Percentiles rank a stretch among this genome's conserved stretches.
Conservation (phyloP, 192 early-diverging fungal species). For the Kickxella alabastrina region DNA sequence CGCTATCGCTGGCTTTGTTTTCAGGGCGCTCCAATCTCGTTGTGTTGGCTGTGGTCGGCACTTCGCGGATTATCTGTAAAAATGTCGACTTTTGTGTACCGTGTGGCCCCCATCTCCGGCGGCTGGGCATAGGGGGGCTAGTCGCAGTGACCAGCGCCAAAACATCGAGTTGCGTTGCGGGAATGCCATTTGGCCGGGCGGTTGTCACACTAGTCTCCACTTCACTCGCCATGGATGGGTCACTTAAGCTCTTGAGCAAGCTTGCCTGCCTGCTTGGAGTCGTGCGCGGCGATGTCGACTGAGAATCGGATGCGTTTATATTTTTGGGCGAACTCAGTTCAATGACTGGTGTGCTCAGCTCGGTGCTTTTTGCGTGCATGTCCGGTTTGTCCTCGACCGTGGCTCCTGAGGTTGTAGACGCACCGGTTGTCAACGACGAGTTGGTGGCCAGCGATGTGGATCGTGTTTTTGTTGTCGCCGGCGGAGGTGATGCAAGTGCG, state of each 20-base stretch:
- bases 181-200: slow-evolving; percentile 15
- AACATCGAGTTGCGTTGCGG: slow-evolving; percentile 47
- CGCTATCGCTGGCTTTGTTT: slow-evolving; percentile 20
- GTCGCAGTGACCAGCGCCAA: slow-evolving; percentile 50
- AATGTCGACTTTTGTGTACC: slow-evolving; percentile 28
- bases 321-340: background rate
- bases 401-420: too few species aligned
- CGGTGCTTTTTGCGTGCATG: background rate
- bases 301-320: background rate
- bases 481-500: slow-evolving; percentile 34
- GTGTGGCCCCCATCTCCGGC: slow-evolving; percentile 28
- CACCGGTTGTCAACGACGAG: too few species aligned
- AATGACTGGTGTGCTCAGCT: background rate
- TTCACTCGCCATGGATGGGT: background rate
- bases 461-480: slow-evolving; percentile 7
- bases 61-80: background rate
- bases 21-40: too few species aligned
- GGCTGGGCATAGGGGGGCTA: slow-evolving; percentile 51
- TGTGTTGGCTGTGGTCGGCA: background rate
- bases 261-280: slow-evolving; percentile 43
- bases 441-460: background rate
- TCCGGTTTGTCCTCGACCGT: too few species aligned
- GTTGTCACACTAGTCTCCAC: too few species aligned
- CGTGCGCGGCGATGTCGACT: slow-evolving; percentile 27
- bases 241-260: slow-evolving; percentile 9